phyloP scores from a whole-genome alignment of 176 grass and related monocot species.

The Zoysia pacifica region DNA sequence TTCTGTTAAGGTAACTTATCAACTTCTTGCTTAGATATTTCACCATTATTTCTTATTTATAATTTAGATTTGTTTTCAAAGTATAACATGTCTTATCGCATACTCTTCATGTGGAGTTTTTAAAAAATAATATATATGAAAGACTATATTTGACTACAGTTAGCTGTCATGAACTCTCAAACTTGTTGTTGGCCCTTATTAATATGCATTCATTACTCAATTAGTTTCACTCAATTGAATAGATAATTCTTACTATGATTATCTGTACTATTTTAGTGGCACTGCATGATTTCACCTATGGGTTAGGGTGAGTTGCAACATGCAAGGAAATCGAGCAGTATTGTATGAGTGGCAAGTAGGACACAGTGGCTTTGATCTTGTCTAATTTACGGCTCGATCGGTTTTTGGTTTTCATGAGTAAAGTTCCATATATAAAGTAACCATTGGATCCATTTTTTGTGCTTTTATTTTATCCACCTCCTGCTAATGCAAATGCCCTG shows the following conservation, averaged over 20 bases:
- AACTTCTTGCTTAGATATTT: constrained; percentile 11
- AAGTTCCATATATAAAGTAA: neutral
- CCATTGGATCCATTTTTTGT: neutral
- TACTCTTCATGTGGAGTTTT: constrained; percentile 22
- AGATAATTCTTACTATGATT: neutral
- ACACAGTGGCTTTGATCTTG: neutral
- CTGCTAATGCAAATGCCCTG: constrained; percentile 8
- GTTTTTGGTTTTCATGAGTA: neutral
- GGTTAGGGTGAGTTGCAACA: neutral
- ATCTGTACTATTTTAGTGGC: constrained; percentile 9
- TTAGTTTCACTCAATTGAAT: constrained; percentile 4
- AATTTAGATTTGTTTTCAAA: constrained; percentile 18
- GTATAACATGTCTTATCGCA: neutral
- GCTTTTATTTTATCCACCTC: neutral
- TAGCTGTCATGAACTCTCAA: constrained; percentile 15
- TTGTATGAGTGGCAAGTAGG: neutral
- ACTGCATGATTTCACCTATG: neutral
- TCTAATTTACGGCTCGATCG: constrained; percentile 4
- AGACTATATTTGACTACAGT: constrained; percentile 1
- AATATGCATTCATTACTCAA: constrained; percentile 14
- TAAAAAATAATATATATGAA: neutral
- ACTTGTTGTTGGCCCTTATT: neutral
- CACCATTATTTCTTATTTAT: neutral
- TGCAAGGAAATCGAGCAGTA: neutral
- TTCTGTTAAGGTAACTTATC: constrained; percentile 76